Evolutionary conservation across 2,329 filamentous ascomycete species (phyloP).

Genomic region (Xylaria multiplex): DNA sequence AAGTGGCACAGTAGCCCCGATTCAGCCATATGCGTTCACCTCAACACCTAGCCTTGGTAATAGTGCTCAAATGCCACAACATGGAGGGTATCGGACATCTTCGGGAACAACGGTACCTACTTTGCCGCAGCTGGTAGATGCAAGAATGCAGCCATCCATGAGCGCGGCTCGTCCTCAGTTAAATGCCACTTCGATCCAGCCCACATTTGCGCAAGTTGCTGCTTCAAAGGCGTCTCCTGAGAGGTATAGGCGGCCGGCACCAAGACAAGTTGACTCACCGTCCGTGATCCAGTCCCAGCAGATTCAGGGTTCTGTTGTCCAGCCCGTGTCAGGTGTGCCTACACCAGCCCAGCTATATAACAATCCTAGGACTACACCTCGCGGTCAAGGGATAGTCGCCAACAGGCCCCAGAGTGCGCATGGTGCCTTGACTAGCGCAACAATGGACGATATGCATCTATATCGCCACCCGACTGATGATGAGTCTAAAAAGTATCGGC

Average conservation of each 20-base stretch:
- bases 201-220: conserved; percentile 66
- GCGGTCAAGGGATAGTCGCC: conserved; percentile 50
- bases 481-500: conserved; percentile 78
- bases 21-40: conserved; percentile 82
- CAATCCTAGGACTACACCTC: conserved; percentile 54
- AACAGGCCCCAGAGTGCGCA: conserved; percentile 65
- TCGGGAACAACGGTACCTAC: conserved; percentile 58
- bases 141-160: conserved; percentile 54
- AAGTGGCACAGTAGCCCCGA: conserved; percentile 63
- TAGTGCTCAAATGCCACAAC: conserved; percentile 62
- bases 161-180: conserved; percentile 56
- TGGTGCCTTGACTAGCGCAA: conserved; percentile 57
- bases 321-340: conserved; percentile 65
- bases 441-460: conserved; percentile 76
- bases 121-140: conserved; percentile 54
- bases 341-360: conserved; percentile 67
- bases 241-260: conserved; percentile 77
- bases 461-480: conserved; percentile 68
- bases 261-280: conserved; percentile 63
- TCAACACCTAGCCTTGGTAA: conserved; percentile 73
- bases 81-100: conserved; percentile 59
- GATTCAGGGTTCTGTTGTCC: conserved; percentile 53
- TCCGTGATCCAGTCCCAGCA: conserved; percentile 47
- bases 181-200: conserved; percentile 55
- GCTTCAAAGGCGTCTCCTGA: conserved; percentile 78